Base-by-base conservation (phyloP, 2,329 filamentous ascomycete genomes). In the Cyanodermella asteris region DNA sequence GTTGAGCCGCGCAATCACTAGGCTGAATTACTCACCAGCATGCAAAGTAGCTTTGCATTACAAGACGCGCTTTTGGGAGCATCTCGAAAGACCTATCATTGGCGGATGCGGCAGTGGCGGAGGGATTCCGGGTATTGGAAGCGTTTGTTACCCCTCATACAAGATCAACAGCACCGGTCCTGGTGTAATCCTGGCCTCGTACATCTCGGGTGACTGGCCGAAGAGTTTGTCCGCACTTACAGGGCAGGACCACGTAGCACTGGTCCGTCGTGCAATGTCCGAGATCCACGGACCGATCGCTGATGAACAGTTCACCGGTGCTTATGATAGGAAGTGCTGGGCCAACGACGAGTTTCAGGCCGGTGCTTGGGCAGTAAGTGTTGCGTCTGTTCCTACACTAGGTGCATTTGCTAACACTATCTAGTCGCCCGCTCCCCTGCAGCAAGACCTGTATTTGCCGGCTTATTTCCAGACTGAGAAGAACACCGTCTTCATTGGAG, bases 391-490 rank as follows among this genome's bases (percentile, higher is more conserved):
- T n/a, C n/a, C n/a, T n/a, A n/a, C n/a, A n/a, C n/a, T n/a, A n/a
- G n/a, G n/a, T n/a, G n/a, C n/a, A n/a, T n/a, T n/a, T n/a, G n/a
- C n/a, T n/a, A n/a, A n/a, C n/a, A n/a, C n/a, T n/a, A n/a, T n/a
- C n/a, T n/a, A n/a, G 2, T 43, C 45, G 4, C 70, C 72, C 1
- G 45, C 53, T 1, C 50, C 66, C 1, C 70, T 69, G 0, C 68
- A 76, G 47, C 71, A 78, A 38, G 58, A 72, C 34, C 39, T 76
- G 13, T 78, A 72, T 35, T 50, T 78, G 6, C 72, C 73, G 0
- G 64, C 71, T n/a, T 78, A 74, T 38, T 75, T 72, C 38, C 61
- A 68, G 39, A 76, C 70, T 0, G 64, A 77, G 42, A 59, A 58
- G 33, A 64, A 69, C 23, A 67, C 70, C n/a, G 64, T 76, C 17